Evolutionary conservation across 2,329 filamentous ascomycete genomes (phyloP).

Genomic region (Fusarium chlamydosporum): DNA sequence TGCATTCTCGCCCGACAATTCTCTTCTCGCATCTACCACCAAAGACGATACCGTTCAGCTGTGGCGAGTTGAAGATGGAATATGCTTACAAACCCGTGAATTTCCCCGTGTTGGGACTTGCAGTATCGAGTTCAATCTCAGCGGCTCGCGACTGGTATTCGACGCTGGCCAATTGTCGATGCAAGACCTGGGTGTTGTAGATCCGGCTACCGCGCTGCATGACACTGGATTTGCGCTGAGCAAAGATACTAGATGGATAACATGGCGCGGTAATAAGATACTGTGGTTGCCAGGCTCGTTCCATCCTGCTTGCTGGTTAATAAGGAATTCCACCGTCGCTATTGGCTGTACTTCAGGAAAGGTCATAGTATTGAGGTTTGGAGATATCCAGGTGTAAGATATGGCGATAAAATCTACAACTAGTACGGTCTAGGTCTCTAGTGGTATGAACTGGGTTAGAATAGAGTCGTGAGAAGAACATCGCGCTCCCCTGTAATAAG

Average conservation of each 20-base stretch:
- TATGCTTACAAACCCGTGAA: background rate
- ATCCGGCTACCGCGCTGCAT: too few relatives aligned
- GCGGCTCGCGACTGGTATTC: background rate
- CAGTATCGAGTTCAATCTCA: background rate
- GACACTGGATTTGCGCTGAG: background rate
- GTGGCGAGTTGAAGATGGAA: background rate
- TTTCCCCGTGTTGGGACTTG: background rate
- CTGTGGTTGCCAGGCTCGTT: background rate
- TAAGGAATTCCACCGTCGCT: background rate
- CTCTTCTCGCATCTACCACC: background rate
- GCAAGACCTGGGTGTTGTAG: background rate
- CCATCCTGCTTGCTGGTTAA: background rate
- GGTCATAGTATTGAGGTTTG: background rate
- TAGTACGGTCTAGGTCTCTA: too few relatives aligned
- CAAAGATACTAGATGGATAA: background rate
- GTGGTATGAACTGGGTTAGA: too few relatives aligned
- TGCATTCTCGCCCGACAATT: background rate
- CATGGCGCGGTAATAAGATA: background rate
- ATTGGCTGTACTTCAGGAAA: background rate
- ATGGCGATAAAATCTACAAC: too few relatives aligned
- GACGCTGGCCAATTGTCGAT: background rate
- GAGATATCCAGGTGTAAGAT: background rate
- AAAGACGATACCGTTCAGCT: background rate
- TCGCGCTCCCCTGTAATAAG: background rate
- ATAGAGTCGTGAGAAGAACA: too few relatives aligned